Conservation (phyloP, 768 basidiomycete genomes). For the Leccinum disarticulatum region DNA sequence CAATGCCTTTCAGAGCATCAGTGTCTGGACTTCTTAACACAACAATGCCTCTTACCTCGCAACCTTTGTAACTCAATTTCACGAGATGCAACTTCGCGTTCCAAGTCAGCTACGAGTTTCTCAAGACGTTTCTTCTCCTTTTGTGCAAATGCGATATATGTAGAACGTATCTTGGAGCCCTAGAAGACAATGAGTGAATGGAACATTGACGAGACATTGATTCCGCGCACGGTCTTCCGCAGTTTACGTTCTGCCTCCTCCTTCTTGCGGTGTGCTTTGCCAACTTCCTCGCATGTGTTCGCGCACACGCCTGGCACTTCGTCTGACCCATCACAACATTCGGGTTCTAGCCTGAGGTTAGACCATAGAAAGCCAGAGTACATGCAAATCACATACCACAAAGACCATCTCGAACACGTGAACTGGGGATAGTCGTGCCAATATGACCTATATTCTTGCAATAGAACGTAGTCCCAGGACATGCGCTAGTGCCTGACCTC, state of each 20-base stretch:
- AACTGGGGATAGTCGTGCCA: slow-evolving; percentile 72
- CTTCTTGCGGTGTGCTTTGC: slow-evolving; percentile 65
- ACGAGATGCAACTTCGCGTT: slow-evolving; percentile 57
- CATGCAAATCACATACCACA: slow-evolving; percentile 64
- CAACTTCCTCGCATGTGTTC: slow-evolving; percentile 75
- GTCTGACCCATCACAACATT: slow-evolving; percentile 97
- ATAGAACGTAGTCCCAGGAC: slow-evolving; percentile 72
- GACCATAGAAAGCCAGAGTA: not conserved
- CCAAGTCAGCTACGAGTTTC: slow-evolving; percentile 50
- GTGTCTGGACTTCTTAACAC: not conserved
- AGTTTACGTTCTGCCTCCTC: slow-evolving; percentile 75
- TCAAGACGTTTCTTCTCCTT: slow-evolving; percentile 89
- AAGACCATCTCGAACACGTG: slow-evolving; percentile 88
- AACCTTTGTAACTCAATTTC: slow-evolving; percentile 74
- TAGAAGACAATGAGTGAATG: slow-evolving; percentile 29
- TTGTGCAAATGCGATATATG: slow-evolving; percentile 83
- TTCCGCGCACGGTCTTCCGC: slow-evolving; percentile 65
- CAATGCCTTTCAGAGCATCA: slow-evolving; percentile 54
- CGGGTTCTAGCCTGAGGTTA: slow-evolving; percentile 56
- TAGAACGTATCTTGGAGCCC: slow-evolving; percentile 89
- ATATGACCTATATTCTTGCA: slow-evolving; percentile 89
- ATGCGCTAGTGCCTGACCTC: slow-evolving; percentile 77
- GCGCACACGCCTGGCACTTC: slow-evolving; percentile 79
- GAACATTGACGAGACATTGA: not conserved
- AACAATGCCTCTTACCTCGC: slow-evolving; percentile 48